Evolutionary conservation across 2,329 filamentous ascomycete genomes (phyloP).

Genomic region (Cladosporium sphaerospermum): DNA sequence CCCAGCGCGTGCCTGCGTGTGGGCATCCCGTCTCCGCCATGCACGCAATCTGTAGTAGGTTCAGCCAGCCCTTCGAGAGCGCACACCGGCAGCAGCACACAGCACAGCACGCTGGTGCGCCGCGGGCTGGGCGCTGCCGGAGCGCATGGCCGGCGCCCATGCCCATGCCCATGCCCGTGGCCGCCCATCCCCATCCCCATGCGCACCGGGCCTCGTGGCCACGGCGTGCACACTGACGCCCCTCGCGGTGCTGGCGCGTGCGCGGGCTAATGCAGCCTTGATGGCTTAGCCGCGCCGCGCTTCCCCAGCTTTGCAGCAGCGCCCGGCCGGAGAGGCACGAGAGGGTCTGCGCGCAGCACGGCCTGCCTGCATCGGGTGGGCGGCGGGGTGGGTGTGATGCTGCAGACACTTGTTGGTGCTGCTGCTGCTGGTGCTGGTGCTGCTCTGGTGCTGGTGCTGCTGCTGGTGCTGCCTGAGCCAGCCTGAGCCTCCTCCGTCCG

Average conservation of each 20-base stretch:
- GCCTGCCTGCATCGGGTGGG: slow-evolving; percentile 7
- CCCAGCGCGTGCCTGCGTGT: slow-evolving; percentile 6
- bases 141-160: too few species aligned
- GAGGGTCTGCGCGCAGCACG: slow-evolving; percentile 4
- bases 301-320: slow-evolving; percentile 11
- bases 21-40: background rate
- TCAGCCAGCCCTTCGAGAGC: slow-evolving; percentile 10
- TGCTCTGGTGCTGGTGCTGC: background rate
- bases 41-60: slow-evolving; percentile 5
- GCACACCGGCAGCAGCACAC: background rate
- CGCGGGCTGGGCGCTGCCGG: too few species aligned
- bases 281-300: slow-evolving; percentile 2
- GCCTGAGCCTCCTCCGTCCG: slow-evolving; percentile 1
- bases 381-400: slow-evolving; percentile 6
- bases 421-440: too few species aligned
- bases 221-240: background rate
- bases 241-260: slow-evolving; percentile 5
- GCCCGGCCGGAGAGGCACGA: slow-evolving; percentile 8
- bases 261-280: slow-evolving; percentile 8
- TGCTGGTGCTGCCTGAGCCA: background rate
- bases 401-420: background rate
- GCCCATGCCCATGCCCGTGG: background rate
- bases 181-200: background rate
- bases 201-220: slow-evolving; percentile 6
- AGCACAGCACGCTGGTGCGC: too few species aligned